A percentile compares a stretch with the other conserved stretches of the same genome.
Evolutionary conservation across 2,329 filamentous ascomycete genomes (phyloP).

Genomic region (Apiospora pterosperma): DNA sequence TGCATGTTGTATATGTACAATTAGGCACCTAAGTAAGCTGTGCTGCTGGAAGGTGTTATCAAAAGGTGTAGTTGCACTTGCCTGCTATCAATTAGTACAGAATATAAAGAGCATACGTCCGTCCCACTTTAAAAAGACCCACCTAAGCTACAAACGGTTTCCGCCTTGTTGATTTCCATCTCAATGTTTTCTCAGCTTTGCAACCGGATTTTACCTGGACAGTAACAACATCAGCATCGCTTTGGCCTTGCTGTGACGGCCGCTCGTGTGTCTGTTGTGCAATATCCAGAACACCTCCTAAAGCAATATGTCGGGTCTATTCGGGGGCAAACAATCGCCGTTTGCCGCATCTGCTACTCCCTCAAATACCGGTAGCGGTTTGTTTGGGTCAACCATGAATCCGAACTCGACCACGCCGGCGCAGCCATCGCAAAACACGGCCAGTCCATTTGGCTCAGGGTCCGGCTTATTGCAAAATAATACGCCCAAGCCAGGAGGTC

Average conservation of each 20-base stretch:
- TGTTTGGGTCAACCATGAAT: constrained; percentile 19
- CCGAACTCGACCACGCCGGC: constrained; percentile 7
- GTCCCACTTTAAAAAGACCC: not conserved
- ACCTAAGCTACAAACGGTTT: not conserved
- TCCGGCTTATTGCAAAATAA: not conserved
- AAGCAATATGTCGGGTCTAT: constrained; percentile 17
- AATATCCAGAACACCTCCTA: not conserved
- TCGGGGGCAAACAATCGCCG: constrained; percentile 15
- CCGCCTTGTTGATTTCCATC: constrained; percentile 3
- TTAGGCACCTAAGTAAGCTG: not conserved
- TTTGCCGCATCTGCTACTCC: constrained; percentile 24
- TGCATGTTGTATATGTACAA: too few species aligned
- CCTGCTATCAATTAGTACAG: not conserved
- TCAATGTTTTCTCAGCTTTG: constrained; percentile 5
- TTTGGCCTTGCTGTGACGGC: not conserved
- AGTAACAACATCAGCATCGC: not conserved
- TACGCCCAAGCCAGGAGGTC: constrained; percentile 6
- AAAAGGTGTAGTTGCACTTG: not conserved
- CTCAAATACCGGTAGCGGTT: constrained; percentile 8
- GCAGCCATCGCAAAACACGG: constrained; percentile 12
- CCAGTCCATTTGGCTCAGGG: constrained; percentile 12
- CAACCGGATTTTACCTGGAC: not conserved
- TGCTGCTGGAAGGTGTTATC: not conserved
- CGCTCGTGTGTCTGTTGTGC: not conserved
- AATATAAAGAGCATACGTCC: not conserved